phyloP scores from a whole-genome alignment of 2,329 filamentous ascomycete genomes.

The Drechslerella coelobrocha region DNA sequence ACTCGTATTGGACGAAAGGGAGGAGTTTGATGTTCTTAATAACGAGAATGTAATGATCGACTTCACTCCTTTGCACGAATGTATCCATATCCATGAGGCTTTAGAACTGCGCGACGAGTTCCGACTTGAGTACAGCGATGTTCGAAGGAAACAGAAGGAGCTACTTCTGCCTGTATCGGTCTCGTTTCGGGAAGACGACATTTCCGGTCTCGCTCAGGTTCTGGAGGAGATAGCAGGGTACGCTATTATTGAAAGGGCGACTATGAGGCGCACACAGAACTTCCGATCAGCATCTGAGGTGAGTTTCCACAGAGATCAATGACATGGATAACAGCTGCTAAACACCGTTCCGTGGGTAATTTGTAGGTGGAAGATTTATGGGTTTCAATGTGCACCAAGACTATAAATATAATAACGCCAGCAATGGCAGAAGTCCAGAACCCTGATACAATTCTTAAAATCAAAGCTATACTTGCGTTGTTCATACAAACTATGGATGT shows the following conservation, averaged over 20 bases:
- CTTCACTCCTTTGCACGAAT: conserved; percentile 92
- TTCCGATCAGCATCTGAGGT: conserved; percentile 83
- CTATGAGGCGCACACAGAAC: conserved; percentile 83
- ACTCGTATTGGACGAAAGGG: conserved; percentile 89
- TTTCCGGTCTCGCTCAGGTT: conserved; percentile 76
- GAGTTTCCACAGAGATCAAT: conserved; percentile 55
- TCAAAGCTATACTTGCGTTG: conserved; percentile 88
- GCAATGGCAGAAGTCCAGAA: conserved; percentile 81
- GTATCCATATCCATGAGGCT: conserved; percentile 93
- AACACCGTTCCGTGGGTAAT: conserved; percentile 22
- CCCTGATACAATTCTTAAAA: conserved; percentile 87
- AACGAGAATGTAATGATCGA: conserved; percentile 95
- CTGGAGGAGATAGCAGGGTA: conserved; percentile 95
- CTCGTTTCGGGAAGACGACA: conserved; percentile 80
- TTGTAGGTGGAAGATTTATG: conserved; percentile 89
- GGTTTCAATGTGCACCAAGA: conserved; percentile 95
- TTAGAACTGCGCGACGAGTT: conserved; percentile 92
- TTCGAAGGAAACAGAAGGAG: conserved; percentile 88
- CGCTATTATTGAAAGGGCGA: conserved; percentile 93
- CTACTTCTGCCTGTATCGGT: conserved; percentile 79
- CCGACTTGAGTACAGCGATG: conserved; percentile 87
- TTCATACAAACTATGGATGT: conserved; percentile 99
- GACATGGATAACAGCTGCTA: neutral
- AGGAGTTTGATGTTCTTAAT: conserved; percentile 93
- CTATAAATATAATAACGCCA: conserved; percentile 80